Evolutionary conservation across 306 rosid species (phyloP).

Genomic region (Glycyrrhiza uralensis): DNA sequence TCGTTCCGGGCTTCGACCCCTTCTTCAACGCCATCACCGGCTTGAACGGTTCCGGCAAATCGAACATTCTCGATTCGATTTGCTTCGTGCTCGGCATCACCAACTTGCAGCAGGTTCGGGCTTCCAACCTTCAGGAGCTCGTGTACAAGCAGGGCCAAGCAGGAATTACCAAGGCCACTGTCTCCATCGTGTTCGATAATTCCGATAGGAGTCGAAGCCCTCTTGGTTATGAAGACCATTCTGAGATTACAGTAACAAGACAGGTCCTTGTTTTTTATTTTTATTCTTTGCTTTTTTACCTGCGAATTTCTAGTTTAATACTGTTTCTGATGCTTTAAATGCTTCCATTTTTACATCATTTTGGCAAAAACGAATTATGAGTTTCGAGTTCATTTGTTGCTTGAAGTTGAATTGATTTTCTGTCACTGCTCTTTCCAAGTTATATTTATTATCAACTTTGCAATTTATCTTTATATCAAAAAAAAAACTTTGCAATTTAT

Average conservation of each 20-base stretch:
- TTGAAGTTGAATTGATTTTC: neutral
- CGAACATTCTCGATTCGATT: conserved; percentile 88
- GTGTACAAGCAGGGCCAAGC: conserved; percentile 98
- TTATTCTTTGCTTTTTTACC: neutral
- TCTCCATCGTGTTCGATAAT: conserved; percentile 80
- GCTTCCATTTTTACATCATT: neutral
- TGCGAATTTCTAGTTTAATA: neutral
- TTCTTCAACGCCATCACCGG: conserved; percentile 93
- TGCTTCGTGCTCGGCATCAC: conserved; percentile 93
- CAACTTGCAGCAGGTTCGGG: conserved; percentile 89
- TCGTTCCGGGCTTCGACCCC: conserved; percentile 84
- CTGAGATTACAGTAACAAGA: conserved; percentile 84
- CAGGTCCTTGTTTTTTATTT: conserved; percentile 50
- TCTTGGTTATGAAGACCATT: conserved; percentile 74
- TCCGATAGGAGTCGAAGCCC: conserved; percentile 71
- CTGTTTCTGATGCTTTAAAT: neutral
- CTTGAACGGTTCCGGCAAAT: conserved; percentile 92
- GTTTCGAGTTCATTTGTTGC: neutral
- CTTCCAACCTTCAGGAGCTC: conserved; percentile 92
- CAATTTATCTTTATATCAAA: no score
- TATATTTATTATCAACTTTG: neutral
- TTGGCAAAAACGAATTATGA: neutral
- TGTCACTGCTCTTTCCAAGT: neutral
- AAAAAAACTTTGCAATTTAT: neutral
- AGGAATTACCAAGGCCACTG: conserved; percentile 95